Base-by-base conservation (phyloP, 2,329 filamentous ascomycete genomes). In the Colletotrichum sp. region DNA sequence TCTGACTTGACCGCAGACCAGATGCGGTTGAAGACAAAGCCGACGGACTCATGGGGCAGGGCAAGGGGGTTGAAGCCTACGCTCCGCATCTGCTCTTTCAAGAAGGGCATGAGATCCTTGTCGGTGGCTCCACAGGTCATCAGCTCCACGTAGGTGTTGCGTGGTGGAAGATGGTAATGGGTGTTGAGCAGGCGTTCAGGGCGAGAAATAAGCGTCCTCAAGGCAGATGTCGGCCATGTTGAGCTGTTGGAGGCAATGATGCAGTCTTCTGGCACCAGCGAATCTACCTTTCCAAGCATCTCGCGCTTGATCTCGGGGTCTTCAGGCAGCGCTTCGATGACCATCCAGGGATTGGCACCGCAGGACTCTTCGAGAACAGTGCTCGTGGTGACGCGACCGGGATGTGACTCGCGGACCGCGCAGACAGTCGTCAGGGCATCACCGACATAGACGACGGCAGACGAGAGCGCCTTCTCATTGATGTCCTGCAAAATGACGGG, bases 1-100 rank as follows among this genome's bases (percentile, higher is more conserved):
- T 84, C 83, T 7, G 83, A 80, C 80, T 84, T 84, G 76, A 82
- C 76, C 8, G 83, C 83, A 2, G 81, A 83, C 83, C 83, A 84
- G 70, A 84, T 79, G 9, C 83, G 79, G 75, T 84, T 84, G 76
- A 84, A 83, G 48, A 84, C 81, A 59, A 84, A 81, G 5, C 83
- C 83, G 7, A 77, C 80, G 8, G 81, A 83, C 64, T 84, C 83
- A 64, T 81, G 79, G 5, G 78, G 78, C 1, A 79, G 80, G 0
- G 80, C 75, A 12, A 82, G 78, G 2, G 83, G 83, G 32, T 60
- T 77, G 36, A 82, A 77, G 1, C 82, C 82, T 1, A 83, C 80
- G 26, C 78, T 78, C n/a, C 71, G 77, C 79, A 82, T 81, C 69
- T 81, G 79, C 4, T 75, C 66, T 1, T 78, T 77, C 24, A 84